Evolutionary conservation across 192 early-diverging fungal species (phyloP).

Genomic region (Pilobolus umbonatus): DNA sequence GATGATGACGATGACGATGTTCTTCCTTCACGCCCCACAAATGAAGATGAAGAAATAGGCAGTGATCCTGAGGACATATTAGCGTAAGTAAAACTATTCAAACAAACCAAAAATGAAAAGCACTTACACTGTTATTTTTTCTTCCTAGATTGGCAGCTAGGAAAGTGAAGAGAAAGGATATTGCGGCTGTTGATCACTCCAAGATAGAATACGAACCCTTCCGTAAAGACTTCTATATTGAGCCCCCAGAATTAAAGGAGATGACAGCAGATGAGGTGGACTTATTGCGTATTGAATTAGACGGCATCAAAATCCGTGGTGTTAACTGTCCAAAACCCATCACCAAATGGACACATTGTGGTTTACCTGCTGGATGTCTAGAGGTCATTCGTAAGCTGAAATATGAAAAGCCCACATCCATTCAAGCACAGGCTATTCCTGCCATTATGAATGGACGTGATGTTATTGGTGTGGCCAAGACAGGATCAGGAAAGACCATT

Average conservation of each 20-base stretch:
- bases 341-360: conserved; percentile 92
- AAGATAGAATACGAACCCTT: conserved; percentile 83
- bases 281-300: conserved; percentile 70
- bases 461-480: conserved; percentile 94
- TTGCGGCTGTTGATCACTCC: conserved; percentile 81
- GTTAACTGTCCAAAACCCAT: conserved; percentile 90
- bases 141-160: conserved; percentile 65
- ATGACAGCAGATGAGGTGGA: conserved; percentile 84
- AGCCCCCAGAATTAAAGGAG: conserved; percentile 83
- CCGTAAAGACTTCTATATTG: conserved; percentile 92
- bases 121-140: neutral
- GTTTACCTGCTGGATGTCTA: conserved; percentile 73
- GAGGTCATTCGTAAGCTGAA: conserved; percentile 79
- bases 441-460: conserved; percentile 93
- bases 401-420: conserved; percentile 82
- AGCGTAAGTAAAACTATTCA: conserved; percentile 37
- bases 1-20: conserved; percentile 39
- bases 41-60: conserved; percentile 48
- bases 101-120: neutral
- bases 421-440: conserved; percentile 94
- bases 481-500: conserved; percentile 91
- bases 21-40: neutral
- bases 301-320: conserved; percentile 90
- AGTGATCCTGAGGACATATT: conserved; percentile 68
- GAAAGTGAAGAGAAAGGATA: conserved; percentile 86